These are phyloP conservation scores for Saitozyma sp. DNA, from an alignment of 768 basidiomycete genomes.

Conservation along the genomic window DNA sequence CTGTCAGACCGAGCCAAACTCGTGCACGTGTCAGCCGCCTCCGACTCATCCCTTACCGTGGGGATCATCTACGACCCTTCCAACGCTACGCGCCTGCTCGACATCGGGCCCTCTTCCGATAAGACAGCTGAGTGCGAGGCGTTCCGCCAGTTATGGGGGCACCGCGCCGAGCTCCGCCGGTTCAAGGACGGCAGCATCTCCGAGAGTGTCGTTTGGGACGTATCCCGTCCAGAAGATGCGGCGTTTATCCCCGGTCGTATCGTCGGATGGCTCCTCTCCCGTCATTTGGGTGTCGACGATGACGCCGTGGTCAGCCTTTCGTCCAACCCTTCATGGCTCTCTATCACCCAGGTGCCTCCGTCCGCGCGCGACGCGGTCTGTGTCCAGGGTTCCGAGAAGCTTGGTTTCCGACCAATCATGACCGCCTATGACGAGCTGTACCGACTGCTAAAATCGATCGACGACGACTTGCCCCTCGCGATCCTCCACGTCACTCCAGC, in stretches of 20 bases:
- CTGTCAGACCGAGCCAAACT: slow-evolving; percentile 72
- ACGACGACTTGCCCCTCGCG: slow-evolving; percentile 69
- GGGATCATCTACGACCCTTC: slow-evolving; percentile 74
- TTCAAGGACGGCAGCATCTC: slow-evolving; percentile 94
- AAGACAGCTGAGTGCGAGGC: slow-evolving; percentile 55
- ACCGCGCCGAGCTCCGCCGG: slow-evolving; percentile 83
- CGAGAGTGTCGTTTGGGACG: slow-evolving; percentile 97
- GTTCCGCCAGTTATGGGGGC: slow-evolving; percentile 87
- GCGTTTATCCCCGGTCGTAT: slow-evolving; percentile 73
- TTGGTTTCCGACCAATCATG: slow-evolving; percentile 60
- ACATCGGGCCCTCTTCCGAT: slow-evolving; percentile 77
- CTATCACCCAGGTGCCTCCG: slow-evolving; percentile 47
- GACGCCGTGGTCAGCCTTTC: slow-evolving; percentile 36
- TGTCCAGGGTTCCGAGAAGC: slow-evolving; percentile 50
- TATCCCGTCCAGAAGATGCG: slow-evolving; percentile 72
- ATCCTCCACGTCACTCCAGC: slow-evolving; percentile 73
- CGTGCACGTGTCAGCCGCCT: slow-evolving; percentile 59
- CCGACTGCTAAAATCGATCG: slow-evolving; percentile 70
- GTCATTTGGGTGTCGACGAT: slow-evolving; percentile 68
- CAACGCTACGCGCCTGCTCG: slow-evolving; percentile 79
- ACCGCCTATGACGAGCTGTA: slow-evolving; percentile 77
- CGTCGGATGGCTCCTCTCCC: slow-evolving; percentile 68
- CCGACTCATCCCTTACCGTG: slow-evolving; percentile 58
- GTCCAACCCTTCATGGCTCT: slow-evolving; percentile 31
- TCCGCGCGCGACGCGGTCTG: slow-evolving; percentile 50